Percentiles rank a stretch among this genome's conserved stretches.
Evolutionary conservation across 768 basidiomycete species (phyloP).

Genomic region (Kwoniella dendrophila): DNA sequence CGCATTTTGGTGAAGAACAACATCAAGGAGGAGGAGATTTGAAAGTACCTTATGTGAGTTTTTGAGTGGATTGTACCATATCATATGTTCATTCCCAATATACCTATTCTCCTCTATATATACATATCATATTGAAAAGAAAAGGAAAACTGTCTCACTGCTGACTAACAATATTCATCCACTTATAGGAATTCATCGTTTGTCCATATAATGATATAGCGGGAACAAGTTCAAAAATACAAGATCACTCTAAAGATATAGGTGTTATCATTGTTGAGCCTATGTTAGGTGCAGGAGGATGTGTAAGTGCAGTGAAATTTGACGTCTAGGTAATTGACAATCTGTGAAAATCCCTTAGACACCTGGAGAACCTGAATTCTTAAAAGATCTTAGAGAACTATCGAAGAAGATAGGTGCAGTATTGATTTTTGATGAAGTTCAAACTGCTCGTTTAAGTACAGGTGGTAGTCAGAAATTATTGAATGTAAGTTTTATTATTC

Average conservation of each 20-base stretch:
- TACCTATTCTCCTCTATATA: no score
- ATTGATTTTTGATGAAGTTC: slow-evolving; percentile 37
- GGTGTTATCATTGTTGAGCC: slow-evolving; percentile 30
- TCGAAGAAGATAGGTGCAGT: slow-evolving; percentile 20
- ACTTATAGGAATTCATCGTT: slow-evolving; percentile 22
- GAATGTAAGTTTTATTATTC: slow-evolving; percentile 1
- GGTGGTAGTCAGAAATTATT: slow-evolving; percentile 20
- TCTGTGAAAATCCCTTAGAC: slow-evolving; percentile 3
- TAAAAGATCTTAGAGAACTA: slow-evolving; percentile 13
- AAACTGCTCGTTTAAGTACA: slow-evolving; percentile 22
- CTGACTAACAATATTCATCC: background rate
- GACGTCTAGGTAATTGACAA: background rate
- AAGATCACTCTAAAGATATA: slow-evolving; percentile 3
- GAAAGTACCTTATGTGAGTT: slow-evolving; percentile 26
- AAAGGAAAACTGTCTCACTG: background rate
- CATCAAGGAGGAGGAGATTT: slow-evolving; percentile 16
- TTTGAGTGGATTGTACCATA: background rate
- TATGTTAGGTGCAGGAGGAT: slow-evolving; percentile 28
- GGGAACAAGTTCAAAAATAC: background rate
- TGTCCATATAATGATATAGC: slow-evolving; percentile 33
- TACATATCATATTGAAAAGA: no score
- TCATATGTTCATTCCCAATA: no score
- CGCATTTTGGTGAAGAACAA: slow-evolving; percentile 17
- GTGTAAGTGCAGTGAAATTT: slow-evolving; percentile 4
- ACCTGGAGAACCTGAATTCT: slow-evolving; percentile 26